Percentiles rank a stretch among this genome's conserved stretches.
Evolutionary conservation across 306 rosid species (phyloP).

Genomic region (Glycyrrhiza uralensis): DNA sequence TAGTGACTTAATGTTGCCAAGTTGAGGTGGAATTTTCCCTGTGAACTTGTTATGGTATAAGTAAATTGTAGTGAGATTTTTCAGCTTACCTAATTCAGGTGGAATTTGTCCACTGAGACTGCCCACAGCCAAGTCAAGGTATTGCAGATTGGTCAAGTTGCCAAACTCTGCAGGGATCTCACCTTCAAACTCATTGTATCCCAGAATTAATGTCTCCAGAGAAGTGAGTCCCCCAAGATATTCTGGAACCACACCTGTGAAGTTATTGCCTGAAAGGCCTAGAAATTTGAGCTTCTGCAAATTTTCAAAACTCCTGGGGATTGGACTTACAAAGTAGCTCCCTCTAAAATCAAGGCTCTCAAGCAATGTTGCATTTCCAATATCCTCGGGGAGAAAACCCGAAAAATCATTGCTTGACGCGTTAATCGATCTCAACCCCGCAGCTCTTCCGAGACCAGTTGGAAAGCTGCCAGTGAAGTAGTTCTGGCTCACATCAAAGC

Average conservation of each 20-base stretch:
- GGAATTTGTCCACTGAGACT: slow-evolving; percentile 80
- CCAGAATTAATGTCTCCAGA: slow-evolving; percentile 69
- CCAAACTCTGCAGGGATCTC: slow-evolving; percentile 78
- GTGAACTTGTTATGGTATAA: slow-evolving; percentile 72
- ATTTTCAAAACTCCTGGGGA: slow-evolving; percentile 58
- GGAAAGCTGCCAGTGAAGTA: slow-evolving; percentile 73
- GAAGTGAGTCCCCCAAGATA: slow-evolving; percentile 63
- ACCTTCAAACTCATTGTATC: slow-evolving; percentile 78
- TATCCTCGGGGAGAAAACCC: slow-evolving; percentile 74
- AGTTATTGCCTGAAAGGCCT: slow-evolving; percentile 84
- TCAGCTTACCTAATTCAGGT: slow-evolving; percentile 59
- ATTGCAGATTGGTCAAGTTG: slow-evolving; percentile 68
- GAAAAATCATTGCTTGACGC: slow-evolving; percentile 78
- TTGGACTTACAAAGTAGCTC: slow-evolving; percentile 68
- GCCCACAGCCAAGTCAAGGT: slow-evolving; percentile 83
- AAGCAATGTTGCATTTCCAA: slow-evolving; percentile 66
- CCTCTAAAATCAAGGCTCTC: slow-evolving; percentile 81
- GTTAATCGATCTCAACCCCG: slow-evolving; percentile 52
- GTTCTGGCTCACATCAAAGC: slow-evolving; percentile 84
- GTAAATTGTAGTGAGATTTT: slow-evolving; percentile 60
- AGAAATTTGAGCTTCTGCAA: slow-evolving; percentile 70
- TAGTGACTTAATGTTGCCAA: slow-evolving; percentile 61
- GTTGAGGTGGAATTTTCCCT: slow-evolving; percentile 67
- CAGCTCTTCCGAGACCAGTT: slow-evolving; percentile 56
- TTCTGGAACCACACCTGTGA: slow-evolving; percentile 63